Evolutionary conservation across 2,329 filamentous ascomycete genomes (phyloP).

Genomic region (Microsporum ferrugineum): DNA sequence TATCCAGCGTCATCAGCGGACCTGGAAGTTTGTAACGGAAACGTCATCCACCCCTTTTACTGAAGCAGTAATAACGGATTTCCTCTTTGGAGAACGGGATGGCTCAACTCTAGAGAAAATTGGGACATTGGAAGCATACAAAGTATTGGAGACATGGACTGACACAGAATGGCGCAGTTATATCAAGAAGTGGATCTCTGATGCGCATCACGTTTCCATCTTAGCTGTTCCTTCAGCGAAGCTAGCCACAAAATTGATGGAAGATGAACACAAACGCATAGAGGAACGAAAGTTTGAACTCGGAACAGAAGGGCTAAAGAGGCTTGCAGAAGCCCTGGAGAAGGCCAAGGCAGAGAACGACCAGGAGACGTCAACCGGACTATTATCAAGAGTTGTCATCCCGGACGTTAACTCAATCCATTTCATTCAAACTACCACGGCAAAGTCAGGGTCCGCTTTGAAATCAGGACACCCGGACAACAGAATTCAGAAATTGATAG

Average conservation of each 20-base stretch:
- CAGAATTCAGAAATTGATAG: slow-evolving; percentile 61
- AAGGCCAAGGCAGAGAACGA: slow-evolving; percentile 82
- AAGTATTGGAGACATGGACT: slow-evolving; percentile 64
- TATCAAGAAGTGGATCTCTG: slow-evolving; percentile 69
- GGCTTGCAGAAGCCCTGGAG: slow-evolving; percentile 64
- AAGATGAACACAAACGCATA: slow-evolving; percentile 66
- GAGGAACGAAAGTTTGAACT: slow-evolving; percentile 66
- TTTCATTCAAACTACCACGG: slow-evolving; percentile 81
- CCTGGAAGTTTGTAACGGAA: slow-evolving; percentile 74
- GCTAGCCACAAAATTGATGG: slow-evolving; percentile 69
- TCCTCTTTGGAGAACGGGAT: slow-evolving; percentile 76
- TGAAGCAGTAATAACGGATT: slow-evolving; percentile 78
- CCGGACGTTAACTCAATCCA: slow-evolving; percentile 84
- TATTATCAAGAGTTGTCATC: slow-evolving; percentile 73
- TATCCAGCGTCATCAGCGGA: slow-evolving; percentile 66
- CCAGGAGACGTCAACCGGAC: slow-evolving; percentile 64
- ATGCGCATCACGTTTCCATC: slow-evolving; percentile 77
- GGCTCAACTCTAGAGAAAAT: slow-evolving; percentile 62
- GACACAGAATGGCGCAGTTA: slow-evolving; percentile 76
- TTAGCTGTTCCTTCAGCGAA: slow-evolving; percentile 75
- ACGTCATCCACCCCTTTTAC: slow-evolving; percentile 70
- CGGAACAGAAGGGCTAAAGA: slow-evolving; percentile 68
- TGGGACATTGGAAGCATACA: slow-evolving; percentile 43
- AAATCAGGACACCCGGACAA: slow-evolving; percentile 57
- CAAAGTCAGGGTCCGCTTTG: slow-evolving; percentile 66